Conservation (phyloP, 768 basidiomycete genomes). For the Suillus paluster region DNA sequence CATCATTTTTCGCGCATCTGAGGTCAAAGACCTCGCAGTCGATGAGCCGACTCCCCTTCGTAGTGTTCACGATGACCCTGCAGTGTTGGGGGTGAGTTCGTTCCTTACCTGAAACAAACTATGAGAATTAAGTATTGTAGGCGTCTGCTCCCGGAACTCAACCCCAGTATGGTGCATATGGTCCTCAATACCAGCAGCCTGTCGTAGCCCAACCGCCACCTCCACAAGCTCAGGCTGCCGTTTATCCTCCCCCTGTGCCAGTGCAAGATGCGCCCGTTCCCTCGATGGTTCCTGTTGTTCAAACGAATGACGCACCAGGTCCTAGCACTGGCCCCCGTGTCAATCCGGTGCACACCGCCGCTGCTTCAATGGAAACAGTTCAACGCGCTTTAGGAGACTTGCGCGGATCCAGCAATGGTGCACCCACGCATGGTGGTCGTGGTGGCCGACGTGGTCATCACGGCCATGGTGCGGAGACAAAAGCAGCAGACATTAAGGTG, state of each 20-base stretch:
- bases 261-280: slow-evolving; percentile 24
- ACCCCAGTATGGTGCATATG: slow-evolving; percentile 33
- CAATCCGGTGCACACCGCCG: slow-evolving; percentile 70
- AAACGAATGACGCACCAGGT: slow-evolving; percentile 27
- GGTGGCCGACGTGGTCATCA: slow-evolving; percentile 42
- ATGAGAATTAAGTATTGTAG: slow-evolving; percentile 27
- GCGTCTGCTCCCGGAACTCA: slow-evolving; percentile 52
- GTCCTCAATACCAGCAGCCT: slow-evolving; percentile 36
- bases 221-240: slow-evolving; percentile 31
- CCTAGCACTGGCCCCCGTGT: slow-evolving; percentile 34
- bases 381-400: slow-evolving; percentile 60
- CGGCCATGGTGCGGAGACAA: slow-evolving; percentile 34
- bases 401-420: slow-evolving; percentile 37
- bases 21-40: slow-evolving; percentile 88
- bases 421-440: slow-evolving; percentile 37
- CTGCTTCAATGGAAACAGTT: slow-evolving; percentile 75
- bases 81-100: slow-evolving; percentile 75
- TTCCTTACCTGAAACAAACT: background rate
- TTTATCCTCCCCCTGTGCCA: slow-evolving; percentile 30
- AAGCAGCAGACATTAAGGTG: slow-evolving; percentile 48
- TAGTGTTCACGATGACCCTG: slow-evolving; percentile 83
- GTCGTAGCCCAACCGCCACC: slow-evolving; percentile 34
- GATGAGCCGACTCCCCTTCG: slow-evolving; percentile 65
- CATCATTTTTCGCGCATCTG: slow-evolving; percentile 89
- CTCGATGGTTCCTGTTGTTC: slow-evolving; percentile 20